Evolutionary conservation across 176 grass and related monocot species (phyloP).

Genomic region (Chloris gayana): DNA sequence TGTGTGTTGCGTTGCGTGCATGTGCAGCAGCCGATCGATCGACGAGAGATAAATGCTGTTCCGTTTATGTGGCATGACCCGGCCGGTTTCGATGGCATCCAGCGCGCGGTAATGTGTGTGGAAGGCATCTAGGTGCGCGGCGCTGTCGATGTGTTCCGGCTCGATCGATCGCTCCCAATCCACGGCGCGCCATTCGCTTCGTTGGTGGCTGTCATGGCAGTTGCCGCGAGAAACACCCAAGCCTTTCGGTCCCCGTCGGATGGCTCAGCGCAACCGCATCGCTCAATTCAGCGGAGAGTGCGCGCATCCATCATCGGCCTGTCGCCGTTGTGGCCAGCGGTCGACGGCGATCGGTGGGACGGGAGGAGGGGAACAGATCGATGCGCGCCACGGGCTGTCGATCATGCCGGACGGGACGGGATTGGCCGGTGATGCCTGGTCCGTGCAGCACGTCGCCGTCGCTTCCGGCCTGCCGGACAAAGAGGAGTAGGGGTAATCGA

Average conservation of each 20-base stretch:
- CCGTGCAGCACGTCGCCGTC: slow-evolving; percentile 34
- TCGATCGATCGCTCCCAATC: background rate
- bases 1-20: background rate
- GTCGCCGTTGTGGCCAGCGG: slow-evolving; percentile 2
- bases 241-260: background rate
- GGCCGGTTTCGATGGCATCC: background rate
- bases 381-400: background rate
- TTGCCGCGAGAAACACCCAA: background rate
- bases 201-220: slow-evolving; percentile 13
- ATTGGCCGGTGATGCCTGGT: slow-evolving; percentile 10
- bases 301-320: background rate
- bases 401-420: background rate
- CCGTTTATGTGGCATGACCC: background rate
- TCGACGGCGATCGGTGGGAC: slow-evolving; percentile 6
- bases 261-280: slow-evolving; percentile 33
- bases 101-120: background rate
- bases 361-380: background rate
- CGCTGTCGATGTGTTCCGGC: slow-evolving; percentile 16
- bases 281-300: slow-evolving; percentile 22
- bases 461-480: background rate
- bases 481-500: background rate
- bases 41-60: background rate
- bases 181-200: slow-evolving; percentile 12
- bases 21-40: background rate
- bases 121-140: background rate